Base-by-base conservation (phyloP, 2,329 filamentous ascomycete genomes). In the Fusarium sp. region DNA sequence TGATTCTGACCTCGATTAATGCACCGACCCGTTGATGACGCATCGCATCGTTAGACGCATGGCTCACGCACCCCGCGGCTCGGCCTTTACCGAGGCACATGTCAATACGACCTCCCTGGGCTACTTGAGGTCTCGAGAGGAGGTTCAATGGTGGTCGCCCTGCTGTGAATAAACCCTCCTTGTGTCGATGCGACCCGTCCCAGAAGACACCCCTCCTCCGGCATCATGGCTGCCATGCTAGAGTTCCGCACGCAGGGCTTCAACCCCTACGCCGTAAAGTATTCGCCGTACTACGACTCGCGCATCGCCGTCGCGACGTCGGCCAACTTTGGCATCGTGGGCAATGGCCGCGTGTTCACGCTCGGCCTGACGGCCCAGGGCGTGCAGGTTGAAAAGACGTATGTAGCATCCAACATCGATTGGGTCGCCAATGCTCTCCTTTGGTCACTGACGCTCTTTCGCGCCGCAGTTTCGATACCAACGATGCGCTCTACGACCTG, bases 241-340 rank as follows among this genome's bases (percentile, higher is more conserved):
- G 95, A 98, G 85, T 98, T 94, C 85, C 93, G 94, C 74, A 98
- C 97, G 25, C 90, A 94, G 81, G 97, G 97, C 79, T 98, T 91
- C 89, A 98, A 98, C 84, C 95, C 95, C 79, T 98, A 97, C 85
- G 94, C 94, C 77, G 95, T 98, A 84, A 98, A 98, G 85, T 99
- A 98, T 88, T 98, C 96, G 65, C 97, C 97, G 8, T 99, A 98
- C 87, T 97, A 97, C 86, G 97, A 98, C 86, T 97, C 94, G 75
- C 92, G 95, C 73, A 91, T 99, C 74, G 96, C 96, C 66, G 95
- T 98, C 78, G 94, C 94, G 33, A 90, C 94, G 2, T 93, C 95
- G n/a, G 91, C 96, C 74, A 98, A 99, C 87, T 99, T 97, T 85
- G 97, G 97, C 42, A 93, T 99, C 42, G 96, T 99, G 38, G 97